Conservation (phyloP, 495 filamentous ascomycete genomes). For the Bryoglossum gracile region DNA sequence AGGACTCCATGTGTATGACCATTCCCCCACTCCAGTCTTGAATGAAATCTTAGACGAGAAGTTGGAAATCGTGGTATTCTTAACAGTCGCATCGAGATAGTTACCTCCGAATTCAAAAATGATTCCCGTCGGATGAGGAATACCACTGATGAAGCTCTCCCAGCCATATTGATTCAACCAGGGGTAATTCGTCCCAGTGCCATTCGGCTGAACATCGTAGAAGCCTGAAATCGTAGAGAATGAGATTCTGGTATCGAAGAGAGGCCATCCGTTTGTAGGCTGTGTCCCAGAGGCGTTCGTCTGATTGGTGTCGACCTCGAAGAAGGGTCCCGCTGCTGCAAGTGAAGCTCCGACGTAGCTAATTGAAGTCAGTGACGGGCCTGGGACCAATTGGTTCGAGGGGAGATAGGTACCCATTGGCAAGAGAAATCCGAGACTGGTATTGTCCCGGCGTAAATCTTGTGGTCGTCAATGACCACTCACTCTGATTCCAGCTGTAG, state of each 20-base stretch:
- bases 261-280: constrained; percentile 67
- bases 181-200: constrained; percentile 59
- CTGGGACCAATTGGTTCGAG: too few species aligned
- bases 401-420: constrained; percentile 52
- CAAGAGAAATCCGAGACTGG: constrained; percentile 54
- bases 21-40: constrained; percentile 53
- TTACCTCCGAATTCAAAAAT: constrained; percentile 49
- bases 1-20: constrained; percentile 63
- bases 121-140: constrained; percentile 49
- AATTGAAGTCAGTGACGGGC: constrained; percentile 3
- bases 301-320: constrained; percentile 48
- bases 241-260: constrained; percentile 58
- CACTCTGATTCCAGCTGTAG: constrained; percentile 53
- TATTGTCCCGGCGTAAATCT: constrained; percentile 52
- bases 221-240: constrained; percentile 73
- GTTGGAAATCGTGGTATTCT: constrained; percentile 48
- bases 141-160: constrained; percentile 66
- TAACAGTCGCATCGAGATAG: constrained; percentile 54
- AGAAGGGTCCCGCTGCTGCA: constrained; percentile 61
- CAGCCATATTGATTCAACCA: constrained; percentile 67
- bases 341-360: constrained; percentile 44
- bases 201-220: constrained; percentile 55
- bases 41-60: constrained; percentile 60
- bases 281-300: constrained; percentile 28
- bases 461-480: constrained; percentile 53